These are phyloP conservation scores for Zasmidium cellare DNA, from an alignment of 2,329 filamentous ascomycete genomes.

Conservation along the genomic window DNA sequence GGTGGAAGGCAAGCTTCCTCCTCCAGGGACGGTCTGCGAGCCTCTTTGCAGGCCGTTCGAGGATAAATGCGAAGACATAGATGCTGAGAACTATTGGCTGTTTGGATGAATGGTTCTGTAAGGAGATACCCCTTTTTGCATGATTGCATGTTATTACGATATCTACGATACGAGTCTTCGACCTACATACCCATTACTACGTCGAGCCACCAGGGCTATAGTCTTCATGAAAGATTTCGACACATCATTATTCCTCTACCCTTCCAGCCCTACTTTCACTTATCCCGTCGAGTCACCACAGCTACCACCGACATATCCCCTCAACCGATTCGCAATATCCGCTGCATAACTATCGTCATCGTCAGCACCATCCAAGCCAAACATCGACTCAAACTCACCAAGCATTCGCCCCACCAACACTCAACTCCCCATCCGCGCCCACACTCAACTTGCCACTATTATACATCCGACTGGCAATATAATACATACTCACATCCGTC, in stretches of 20 bases:
- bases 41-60: constrained; percentile 16
- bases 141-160: neutral
- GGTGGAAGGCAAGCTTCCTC: constrained; percentile 33
- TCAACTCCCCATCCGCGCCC: neutral
- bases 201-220: neutral
- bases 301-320: constrained; percentile 6
- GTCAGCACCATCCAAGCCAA: neutral
- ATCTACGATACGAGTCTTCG: neutral
- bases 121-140: neutral
- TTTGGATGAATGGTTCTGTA: constrained; percentile 2
- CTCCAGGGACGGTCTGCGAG: constrained; percentile 28
- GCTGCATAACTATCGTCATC: constrained; percentile 3
- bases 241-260: too few relatives aligned
- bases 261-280: too few relatives aligned
- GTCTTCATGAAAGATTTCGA: neutral
- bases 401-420: neutral
- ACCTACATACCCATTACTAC: neutral
- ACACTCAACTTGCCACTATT: constrained; percentile 41
- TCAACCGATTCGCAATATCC: constrained; percentile 9
- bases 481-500: constrained; percentile 42
- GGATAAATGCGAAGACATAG: constrained; percentile 13
- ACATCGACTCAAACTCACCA: neutral
- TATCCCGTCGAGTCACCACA: neutral
- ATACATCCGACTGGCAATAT: constrained; percentile 48
- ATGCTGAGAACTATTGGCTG: constrained; percentile 1